Evolutionary conservation across 1,139 yeast genomes (phyloP), one percentile per base, ranked within the genome.

Genomic region (Scheffersomyces parashehatae): DNA sequence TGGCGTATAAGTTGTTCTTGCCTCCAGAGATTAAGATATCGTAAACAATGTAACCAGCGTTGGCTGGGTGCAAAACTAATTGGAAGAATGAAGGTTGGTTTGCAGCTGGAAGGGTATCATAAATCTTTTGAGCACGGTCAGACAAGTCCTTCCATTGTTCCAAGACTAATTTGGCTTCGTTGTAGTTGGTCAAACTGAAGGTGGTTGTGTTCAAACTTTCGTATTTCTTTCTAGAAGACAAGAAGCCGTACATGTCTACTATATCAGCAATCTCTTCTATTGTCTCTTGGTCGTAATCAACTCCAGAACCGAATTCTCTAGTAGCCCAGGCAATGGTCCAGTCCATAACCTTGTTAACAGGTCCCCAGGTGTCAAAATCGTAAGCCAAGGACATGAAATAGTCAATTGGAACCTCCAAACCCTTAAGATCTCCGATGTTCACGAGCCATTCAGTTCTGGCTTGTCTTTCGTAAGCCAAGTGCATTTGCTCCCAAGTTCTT

Each of bases 351-450:
- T 35, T 35, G 29, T 50, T 48, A 3, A 39, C 33, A 12, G 35
- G 35, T 11, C 56, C 54, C 52, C 53, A 53, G 15, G 30, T 43
- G 8, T 50, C 50, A 36, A 48, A 45, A 35, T 53, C 51, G 31
- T 53, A 53, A 15, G 45, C 58, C 34, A 53, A 40, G 20, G 53
- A 52, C 35, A 53, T 37, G 38, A 48, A 53, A 36, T 53, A 48
- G 15, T 31, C 35, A 31, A 31, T 31, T 14, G 35, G 35, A 31
- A 31, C 20, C 20, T 31, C 35, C 13, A 31, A 31, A 10, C 24
- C 24, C 35, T 31, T 31, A 15, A 31, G 15, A 12, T 31, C 35
- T 11, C 35, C 35, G 11, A 31, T 20, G 8, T 31, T 31, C 15
- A 31, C 35, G 20, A 31, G 24, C 35, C 35, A 31, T 11, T 14